phyloP scores from a whole-genome alignment of 192 early-diverging fungal species.

The Coemansia sp. region DNA sequence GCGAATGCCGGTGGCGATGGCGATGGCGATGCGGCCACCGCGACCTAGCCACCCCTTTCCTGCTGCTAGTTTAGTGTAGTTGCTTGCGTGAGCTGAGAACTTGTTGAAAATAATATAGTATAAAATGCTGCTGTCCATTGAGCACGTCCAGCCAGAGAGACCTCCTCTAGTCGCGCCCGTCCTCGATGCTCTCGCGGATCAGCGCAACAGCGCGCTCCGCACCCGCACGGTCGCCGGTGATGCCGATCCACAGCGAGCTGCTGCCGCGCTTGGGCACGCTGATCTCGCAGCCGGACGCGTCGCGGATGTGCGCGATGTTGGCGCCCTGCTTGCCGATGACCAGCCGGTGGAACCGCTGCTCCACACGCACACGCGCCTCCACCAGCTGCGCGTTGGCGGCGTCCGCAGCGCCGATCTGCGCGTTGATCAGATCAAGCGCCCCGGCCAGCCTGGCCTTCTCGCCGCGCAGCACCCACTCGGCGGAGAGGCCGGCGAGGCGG shows the following conservation, averaged over 20 bases:
- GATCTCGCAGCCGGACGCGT: slow-evolving; percentile 63
- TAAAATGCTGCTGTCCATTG: too few species aligned
- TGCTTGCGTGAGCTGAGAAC: too few species aligned
- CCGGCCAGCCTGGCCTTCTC: slow-evolving; percentile 54
- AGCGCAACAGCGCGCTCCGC: slow-evolving; percentile 39
- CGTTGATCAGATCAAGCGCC: slow-evolving; percentile 34
- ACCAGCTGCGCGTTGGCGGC: not conserved
- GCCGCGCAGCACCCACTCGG: slow-evolving; percentile 60
- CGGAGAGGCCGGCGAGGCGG: slow-evolving; percentile 17
- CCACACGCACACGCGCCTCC: slow-evolving; percentile 52
- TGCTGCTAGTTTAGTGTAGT: too few species aligned
- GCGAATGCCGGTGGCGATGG: not conserved
- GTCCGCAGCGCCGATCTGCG: slow-evolving; percentile 10
- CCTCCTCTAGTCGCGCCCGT: slow-evolving; percentile 22
- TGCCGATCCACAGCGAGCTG: slow-evolving; percentile 25
- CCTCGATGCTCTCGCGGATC: slow-evolving; percentile 37
- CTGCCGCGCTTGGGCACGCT: slow-evolving; percentile 59
- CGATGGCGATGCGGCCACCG: too few species aligned
- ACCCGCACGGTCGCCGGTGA: slow-evolving; percentile 25
- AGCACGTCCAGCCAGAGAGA: too few species aligned
- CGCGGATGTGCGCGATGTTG: slow-evolving; percentile 71
- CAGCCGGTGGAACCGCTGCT: slow-evolving; percentile 59
- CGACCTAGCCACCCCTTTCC: too few species aligned
- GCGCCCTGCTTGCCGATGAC: slow-evolving; percentile 76
- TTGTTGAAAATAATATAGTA: too few species aligned